Percentiles rank a stretch among this genome's conserved stretches.
Evolutionary conservation across 2,329 filamentous ascomycete species (phyloP).

Genomic region (Acephala macrosclerotiorum): DNA sequence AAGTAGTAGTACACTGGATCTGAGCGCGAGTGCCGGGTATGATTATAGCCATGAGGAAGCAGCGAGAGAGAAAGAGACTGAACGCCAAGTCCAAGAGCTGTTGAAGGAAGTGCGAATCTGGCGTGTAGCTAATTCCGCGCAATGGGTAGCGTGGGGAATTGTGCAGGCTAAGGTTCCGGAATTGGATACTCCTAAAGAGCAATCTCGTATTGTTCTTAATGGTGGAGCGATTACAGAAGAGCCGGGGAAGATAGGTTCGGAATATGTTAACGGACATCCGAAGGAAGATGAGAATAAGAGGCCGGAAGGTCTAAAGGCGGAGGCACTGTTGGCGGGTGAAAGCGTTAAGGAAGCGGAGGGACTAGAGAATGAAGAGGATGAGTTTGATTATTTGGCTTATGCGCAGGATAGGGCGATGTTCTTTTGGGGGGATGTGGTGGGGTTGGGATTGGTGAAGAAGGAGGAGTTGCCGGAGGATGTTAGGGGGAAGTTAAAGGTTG

Average conservation of each 20-base stretch:
- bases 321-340: slow-evolving; percentile 25
- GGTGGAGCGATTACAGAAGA: slow-evolving; percentile 15
- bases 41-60: slow-evolving; percentile 62
- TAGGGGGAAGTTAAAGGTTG: slow-evolving; percentile 69
- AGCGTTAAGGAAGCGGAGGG: slow-evolving; percentile 31
- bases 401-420: slow-evolving; percentile 90
- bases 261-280: neutral
- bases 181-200: slow-evolving; percentile 48
- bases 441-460: slow-evolving; percentile 74
- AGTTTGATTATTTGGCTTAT: slow-evolving; percentile 94
- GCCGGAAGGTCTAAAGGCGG: slow-evolving; percentile 33
- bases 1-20: neutral
- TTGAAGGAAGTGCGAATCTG: slow-evolving; percentile 83
- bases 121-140: slow-evolving; percentile 85
- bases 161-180: slow-evolving; percentile 90
- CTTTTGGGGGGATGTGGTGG: slow-evolving; percentile 91
- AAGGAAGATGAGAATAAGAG: slow-evolving; percentile 25
- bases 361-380: slow-evolving; percentile 59
- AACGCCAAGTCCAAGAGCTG: slow-evolving; percentile 73
- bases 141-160: slow-evolving; percentile 96
- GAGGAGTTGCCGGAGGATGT: slow-evolving; percentile 81
- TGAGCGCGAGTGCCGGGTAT: neutral
- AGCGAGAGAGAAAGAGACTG: slow-evolving; percentile 67
- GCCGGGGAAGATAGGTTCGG: slow-evolving; percentile 2
- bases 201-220: too few species aligned